Base-by-base conservation (phyloP, 768 basidiomycete genomes). In the Neoboletus subvelutipes region DNA sequence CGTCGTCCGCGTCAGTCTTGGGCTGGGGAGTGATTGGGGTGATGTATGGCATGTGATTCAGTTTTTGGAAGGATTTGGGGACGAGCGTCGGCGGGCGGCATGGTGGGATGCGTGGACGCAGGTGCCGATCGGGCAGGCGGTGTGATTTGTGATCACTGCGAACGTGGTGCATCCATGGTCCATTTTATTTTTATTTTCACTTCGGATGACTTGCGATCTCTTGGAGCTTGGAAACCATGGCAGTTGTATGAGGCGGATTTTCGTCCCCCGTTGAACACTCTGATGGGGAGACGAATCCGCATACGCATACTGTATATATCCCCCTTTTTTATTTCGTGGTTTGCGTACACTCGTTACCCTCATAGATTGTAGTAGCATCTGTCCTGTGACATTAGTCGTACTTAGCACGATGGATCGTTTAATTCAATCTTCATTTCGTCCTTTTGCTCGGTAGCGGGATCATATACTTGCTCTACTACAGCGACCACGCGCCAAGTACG, bases 1-100 rank as follows among this genome's bases (percentile, higher is more conserved):
- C 4, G 88, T 90, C 39, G 82, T 91, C 26, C 77, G 89, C 50
- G 80, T 90, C 56, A 92, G 90, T 61, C 78, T 94, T 10, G 91
- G 92, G 6, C 79, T 92, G 28, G 90, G 84, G 45, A 92, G 83
- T 57, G 83, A 86, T 66, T 92, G 90, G 78, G 78, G 82, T 43
- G 91, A 94, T 66, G 83, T 84, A 1, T 85, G 84, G 81, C 78
- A 75, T 46, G 77, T 86, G 13, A 65, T 85, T 10, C 73, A 73
- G 52, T 80, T 86, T 49, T 78, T 79, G 39, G 65, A 74, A 9
- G 73, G 75, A 12, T 75, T 86, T 5, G 79, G 76, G 4, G 69
- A 75, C 5, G 74, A 76, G 45, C 64, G 61, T n/a, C 60, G 71
- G 36, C 65, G 80, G 26, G 64, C 59, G 50, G 61, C 60, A 0